A percentile compares a stretch with the other conserved stretches of the same genome.
Evolutionary conservation across 371 early-diverging fungal genomes (phyloP).

Genomic region (Lichtheimia hyalospora): DNA sequence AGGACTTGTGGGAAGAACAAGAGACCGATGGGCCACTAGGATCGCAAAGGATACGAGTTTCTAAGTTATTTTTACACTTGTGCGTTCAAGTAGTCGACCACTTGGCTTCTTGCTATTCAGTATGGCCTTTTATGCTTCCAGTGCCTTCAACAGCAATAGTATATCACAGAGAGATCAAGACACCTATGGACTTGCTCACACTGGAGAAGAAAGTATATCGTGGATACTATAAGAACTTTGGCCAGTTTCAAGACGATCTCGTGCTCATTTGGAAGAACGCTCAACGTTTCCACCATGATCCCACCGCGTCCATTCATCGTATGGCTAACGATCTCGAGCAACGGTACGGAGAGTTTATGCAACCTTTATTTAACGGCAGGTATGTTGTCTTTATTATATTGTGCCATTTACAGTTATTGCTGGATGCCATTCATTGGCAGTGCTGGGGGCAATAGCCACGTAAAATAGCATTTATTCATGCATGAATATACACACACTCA

Average conservation of each 20-base stretch:
- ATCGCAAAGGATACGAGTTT: slow-evolving; percentile 6
- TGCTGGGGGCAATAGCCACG: slow-evolving; percentile 14
- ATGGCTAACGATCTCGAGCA: slow-evolving; percentile 23
- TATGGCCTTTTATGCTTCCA: slow-evolving; percentile 33
- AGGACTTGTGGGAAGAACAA: background rate
- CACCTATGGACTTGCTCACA: slow-evolving; percentile 44
- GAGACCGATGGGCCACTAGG: slow-evolving; percentile 4
- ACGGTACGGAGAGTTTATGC: slow-evolving; percentile 10
- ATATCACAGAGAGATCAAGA: slow-evolving; percentile 36
- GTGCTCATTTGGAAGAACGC: slow-evolving; percentile 46
- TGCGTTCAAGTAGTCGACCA: slow-evolving; percentile 37
- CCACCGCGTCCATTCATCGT: slow-evolving; percentile 30
- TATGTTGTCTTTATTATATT: slow-evolving; percentile 10
- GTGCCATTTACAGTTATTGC: too few species aligned
- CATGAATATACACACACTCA: background rate
- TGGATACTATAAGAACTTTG: slow-evolving; percentile 24
- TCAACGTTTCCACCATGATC: slow-evolving; percentile 34
- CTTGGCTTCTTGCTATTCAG: slow-evolving; percentile 16
- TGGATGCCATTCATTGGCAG: background rate
- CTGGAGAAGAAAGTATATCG: slow-evolving; percentile 30
- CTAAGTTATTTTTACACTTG: slow-evolving; percentile 18
- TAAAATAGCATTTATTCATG: slow-evolving; percentile 7
- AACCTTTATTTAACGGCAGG: slow-evolving; percentile 29
- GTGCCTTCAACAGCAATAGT: slow-evolving; percentile 26
- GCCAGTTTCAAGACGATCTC: slow-evolving; percentile 36